Evolutionary conservation across 768 basidiomycete genomes (phyloP).

Genomic region (Pulveroboletus sp.): DNA sequence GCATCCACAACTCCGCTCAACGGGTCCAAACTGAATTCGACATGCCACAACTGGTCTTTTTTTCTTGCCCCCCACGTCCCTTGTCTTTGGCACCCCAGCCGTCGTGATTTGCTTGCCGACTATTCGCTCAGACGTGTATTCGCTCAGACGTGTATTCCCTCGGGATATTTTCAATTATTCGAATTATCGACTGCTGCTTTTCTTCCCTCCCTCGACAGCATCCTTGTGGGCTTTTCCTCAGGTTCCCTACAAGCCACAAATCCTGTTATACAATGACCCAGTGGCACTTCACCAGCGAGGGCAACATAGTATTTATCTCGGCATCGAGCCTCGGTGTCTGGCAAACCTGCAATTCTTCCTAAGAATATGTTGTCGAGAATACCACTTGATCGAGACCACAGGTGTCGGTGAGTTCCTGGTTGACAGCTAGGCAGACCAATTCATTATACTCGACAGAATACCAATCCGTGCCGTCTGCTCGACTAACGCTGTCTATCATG

Average conservation of each 20-base stretch:
- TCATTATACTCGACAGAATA: neutral
- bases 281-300: neutral
- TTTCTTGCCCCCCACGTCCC: constrained; percentile 1
- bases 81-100: neutral
- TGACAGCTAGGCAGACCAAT: neutral
- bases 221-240: neutral
- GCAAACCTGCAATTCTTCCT: neutral
- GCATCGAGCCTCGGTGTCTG: neutral
- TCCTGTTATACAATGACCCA: neutral
- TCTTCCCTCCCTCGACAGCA: neutral
- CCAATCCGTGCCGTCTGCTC: neutral
- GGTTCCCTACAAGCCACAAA: too few relatives aligned
- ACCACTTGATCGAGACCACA: neutral
- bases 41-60: constrained; percentile 6
- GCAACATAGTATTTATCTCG: neutral
- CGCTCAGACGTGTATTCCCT: too few relatives aligned
- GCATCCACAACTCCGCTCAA: constrained; percentile 16
- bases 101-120: neutral
- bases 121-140: too few relatives aligned
- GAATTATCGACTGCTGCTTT: too few relatives aligned
- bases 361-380: neutral
- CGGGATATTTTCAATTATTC: too few relatives aligned
- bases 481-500: neutral
- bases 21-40: constrained; percentile 4
- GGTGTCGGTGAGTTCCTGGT: neutral